Conservation (phyloP, 352 stramenopile genomes). For the Phytophthora syringae region DNA sequence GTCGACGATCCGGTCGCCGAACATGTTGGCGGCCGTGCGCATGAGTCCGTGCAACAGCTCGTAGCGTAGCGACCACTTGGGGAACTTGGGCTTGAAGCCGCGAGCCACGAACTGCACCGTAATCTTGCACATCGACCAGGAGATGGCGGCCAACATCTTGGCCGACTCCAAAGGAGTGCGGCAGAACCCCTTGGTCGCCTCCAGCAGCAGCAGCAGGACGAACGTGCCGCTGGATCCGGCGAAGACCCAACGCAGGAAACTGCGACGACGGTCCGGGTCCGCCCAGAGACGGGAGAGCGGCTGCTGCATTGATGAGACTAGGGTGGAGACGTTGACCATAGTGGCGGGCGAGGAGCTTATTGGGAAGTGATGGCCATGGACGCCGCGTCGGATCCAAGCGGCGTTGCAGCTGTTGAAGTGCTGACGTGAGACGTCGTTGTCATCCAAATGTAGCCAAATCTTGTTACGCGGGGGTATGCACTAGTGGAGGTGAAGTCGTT, state of each 20-base stretch:
- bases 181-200: constrained; percentile 30
- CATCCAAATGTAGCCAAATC: too few relatives aligned
- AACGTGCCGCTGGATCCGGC: constrained; percentile 1
- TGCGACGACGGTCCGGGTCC: constrained; percentile 10
- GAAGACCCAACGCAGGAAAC: constrained; percentile 22
- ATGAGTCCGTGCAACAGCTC: constrained; percentile 43
- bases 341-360: not conserved
- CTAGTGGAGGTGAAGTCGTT: too few relatives aligned
- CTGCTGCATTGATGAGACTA: not conserved
- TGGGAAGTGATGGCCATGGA: constrained; percentile 1
- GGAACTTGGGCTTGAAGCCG: constrained; percentile 43
- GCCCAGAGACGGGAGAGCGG: constrained; percentile 16
- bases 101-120: constrained; percentile 27
- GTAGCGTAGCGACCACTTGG: constrained; percentile 55
- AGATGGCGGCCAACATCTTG: constrained; percentile 25
- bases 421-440: not conserved
- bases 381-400: too few relatives aligned
- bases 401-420: too few relatives aligned
- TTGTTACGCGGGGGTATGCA: too few relatives aligned
- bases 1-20: constrained; percentile 36
- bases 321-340: constrained; percentile 2
- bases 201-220: constrained; percentile 12
- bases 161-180: constrained; percentile 34
- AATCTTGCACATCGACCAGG: constrained; percentile 16
- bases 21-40: constrained; percentile 20